phyloP scores from a whole-genome alignment of 2,329 filamentous ascomycete genomes.

The Penicillium sp. region DNA sequence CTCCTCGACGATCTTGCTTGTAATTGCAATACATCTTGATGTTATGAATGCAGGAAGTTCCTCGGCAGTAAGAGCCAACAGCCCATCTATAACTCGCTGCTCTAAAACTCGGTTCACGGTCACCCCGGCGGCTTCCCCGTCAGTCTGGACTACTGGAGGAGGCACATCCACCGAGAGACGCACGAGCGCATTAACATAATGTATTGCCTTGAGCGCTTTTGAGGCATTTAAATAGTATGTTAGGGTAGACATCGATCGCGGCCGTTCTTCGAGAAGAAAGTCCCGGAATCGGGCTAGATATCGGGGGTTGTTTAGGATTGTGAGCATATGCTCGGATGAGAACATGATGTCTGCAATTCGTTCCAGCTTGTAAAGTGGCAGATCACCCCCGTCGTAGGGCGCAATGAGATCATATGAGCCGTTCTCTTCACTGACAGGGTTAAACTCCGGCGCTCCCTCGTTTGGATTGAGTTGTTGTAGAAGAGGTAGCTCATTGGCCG shows the following conservation, averaged over 20 bases:
- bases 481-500: constrained; percentile 30
- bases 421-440: constrained; percentile 35
- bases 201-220: constrained; percentile 69
- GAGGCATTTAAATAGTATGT: constrained; percentile 70
- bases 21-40: constrained; percentile 66
- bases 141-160: constrained; percentile 58
- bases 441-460: constrained; percentile 27
- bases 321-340: constrained; percentile 62
- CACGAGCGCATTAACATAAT: constrained; percentile 68
- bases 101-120: constrained; percentile 62
- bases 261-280: constrained; percentile 62
- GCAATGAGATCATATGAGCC: constrained; percentile 38
- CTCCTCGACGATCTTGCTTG: constrained; percentile 67
- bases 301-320: constrained; percentile 64
- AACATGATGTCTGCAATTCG: constrained; percentile 65
- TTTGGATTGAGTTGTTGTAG: constrained; percentile 30
- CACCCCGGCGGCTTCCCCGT: constrained; percentile 48
- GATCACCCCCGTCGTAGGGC: constrained; percentile 29
- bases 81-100: constrained; percentile 63
- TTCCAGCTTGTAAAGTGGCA: constrained; percentile 56
- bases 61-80: constrained; percentile 63
- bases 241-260: constrained; percentile 63
- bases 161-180: constrained; percentile 55
- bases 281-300: constrained; percentile 66
- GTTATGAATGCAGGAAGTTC: constrained; percentile 72